Base-by-base conservation (phyloP, 768 basidiomycete species). In the Suillus hirtellus region DNA sequence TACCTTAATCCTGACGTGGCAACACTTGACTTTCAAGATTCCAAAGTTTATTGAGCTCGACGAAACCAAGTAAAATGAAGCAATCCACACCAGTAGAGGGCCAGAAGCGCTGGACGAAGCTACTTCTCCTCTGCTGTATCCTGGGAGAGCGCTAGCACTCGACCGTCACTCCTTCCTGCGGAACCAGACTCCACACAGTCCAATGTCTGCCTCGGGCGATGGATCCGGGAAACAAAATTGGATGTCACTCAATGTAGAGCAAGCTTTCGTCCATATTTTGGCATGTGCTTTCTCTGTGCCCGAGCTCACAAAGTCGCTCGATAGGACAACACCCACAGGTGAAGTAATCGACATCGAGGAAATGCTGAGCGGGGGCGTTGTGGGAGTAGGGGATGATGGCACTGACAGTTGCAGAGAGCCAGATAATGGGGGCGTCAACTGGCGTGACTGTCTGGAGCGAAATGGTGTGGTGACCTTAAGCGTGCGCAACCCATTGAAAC, bases 381-480 rank as follows among this genome's bases (percentile, higher is more conserved):
- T 55, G 19, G 40, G 60, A 2, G 62, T 19, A 19, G 62, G 60
- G 1, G 72, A 67, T 12, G 72, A 67, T 10, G 72, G 63, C 11
- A 14, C 34, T 4, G 54, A 44, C 1, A 60, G 54, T n/a, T 42
- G 63, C 0, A 31, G 43, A 19, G 65, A 46, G 2, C 66, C 31
- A n/a, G 65, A 61, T 15, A 60, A 40, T 19, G 35, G 11, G 24
- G 50, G 60, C 5, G 59, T 24, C 3, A 65, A 50, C 8, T n/a
- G 4, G 2, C 64, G 65, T 17, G 73, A 62, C 52, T 68, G 68
- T 3, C 72, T 64, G 2, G 73, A 71, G 9, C 73, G 73, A 63
- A 70, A 76, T 2, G 73, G 73, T 8, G 75, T 75, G 3, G 73
- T 74, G 52, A 74, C 35, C 52, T 74, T 74, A 61, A 74, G 74